Evolutionary conservation across 495 filamentous ascomycete genomes (phyloP), one percentile per base, ranked within the genome.

Genomic region (Glonium stellatum): DNA sequence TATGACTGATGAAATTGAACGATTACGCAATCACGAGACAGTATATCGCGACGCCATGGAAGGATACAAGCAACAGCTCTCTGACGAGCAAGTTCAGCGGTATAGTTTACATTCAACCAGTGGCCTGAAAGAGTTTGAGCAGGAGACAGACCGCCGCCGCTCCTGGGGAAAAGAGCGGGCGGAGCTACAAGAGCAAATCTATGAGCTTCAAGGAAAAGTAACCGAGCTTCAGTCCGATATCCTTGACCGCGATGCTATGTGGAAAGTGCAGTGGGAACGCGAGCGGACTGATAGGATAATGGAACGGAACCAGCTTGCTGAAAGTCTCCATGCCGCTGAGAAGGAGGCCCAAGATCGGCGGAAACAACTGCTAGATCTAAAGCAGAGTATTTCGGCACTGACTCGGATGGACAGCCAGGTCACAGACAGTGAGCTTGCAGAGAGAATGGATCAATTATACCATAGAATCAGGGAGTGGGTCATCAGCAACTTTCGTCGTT

Each of bases 391-490:
- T 18, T 68, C 70, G 3, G 56, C 63, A 4, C 62, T 70, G 4
- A 74, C 71, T 0, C 65, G 71, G 1, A 62, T 68, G 39, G 62
- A 67, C 0, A 54, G 22, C 22, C 67, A 71, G 57, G 69, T 70
- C 10, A 66, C 70, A 1, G 71, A 74, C 44, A 57, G 60, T 19
- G 65, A 67, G 11, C 64, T 74, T 22, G 59, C 59, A 0, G 63
- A 70, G n/a, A 58, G 59, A 35, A 60, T 70, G 27, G 58, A 65
- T 35, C 52, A 67, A 41, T 55, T 73, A 5, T 57, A 65, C 31
- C 59, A 73, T 58, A 60, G 69, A n/a, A 58, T 70, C 19, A 66
- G 71, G 37, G 71, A 73, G 39, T 73, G 71, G 71, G 64, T 71
- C 22, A 67, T 73, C 27, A 64, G 67, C 58, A 71, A 67, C 55